phyloP scores from a whole-genome alignment of 2,329 filamentous ascomycete species.

The Hymenoscyphus occultus region DNA sequence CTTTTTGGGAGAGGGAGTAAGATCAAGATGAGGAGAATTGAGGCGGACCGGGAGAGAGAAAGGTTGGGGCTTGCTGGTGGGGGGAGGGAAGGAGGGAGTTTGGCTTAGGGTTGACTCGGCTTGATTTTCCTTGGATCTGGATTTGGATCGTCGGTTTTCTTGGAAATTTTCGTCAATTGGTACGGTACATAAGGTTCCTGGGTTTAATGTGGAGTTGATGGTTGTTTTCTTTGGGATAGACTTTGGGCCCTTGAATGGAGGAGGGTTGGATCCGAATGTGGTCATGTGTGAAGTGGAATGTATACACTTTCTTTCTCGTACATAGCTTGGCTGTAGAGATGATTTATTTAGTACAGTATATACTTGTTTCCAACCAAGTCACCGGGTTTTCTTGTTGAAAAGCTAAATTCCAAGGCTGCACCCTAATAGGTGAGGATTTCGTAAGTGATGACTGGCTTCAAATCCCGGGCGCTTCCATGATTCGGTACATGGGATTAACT shows the following conservation, averaged over 20 bases:
- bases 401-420: no score
- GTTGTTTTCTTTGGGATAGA: not conserved
- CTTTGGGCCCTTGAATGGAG: no score
- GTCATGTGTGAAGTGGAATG: not conserved
- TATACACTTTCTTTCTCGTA: not conserved
- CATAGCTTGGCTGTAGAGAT: not conserved
- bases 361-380: no score
- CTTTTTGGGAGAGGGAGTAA: constrained; percentile 60
- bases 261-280: not conserved
- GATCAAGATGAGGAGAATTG: constrained; percentile 50
- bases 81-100: not conserved
- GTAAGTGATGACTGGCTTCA: no score
- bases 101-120: not conserved
- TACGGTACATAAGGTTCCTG: not conserved
- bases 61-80: constrained; percentile 17
- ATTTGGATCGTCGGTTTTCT: not conserved
- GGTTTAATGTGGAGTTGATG: not conserved
- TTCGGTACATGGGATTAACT: no score
- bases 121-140: not conserved
- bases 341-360: no score
- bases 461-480: no score
- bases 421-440: no score
- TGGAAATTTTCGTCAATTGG: not conserved
- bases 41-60: constrained; percentile 32
- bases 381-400: no score